Conservation (phyloP, 2,329 filamentous ascomycete genomes). For the Diaporthe vaccinii region DNA sequence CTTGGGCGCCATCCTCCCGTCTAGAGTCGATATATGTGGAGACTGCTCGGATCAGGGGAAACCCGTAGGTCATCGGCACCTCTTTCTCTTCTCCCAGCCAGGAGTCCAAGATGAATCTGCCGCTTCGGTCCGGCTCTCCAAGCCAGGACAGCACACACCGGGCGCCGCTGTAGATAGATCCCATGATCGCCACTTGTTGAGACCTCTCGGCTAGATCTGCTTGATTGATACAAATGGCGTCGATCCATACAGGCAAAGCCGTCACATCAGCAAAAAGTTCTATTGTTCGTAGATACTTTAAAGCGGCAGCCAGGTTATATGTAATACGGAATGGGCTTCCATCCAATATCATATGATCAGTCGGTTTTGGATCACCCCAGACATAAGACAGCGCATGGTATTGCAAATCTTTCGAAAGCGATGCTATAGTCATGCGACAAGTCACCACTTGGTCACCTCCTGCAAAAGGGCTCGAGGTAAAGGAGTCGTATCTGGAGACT, state of each 20-base stretch:
- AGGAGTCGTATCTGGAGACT: not conserved
- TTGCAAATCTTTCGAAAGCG: constrained; percentile 20
- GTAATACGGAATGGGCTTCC: not conserved
- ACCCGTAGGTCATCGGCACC: not conserved
- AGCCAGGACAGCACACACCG: constrained; percentile 15
- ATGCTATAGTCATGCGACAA: not conserved
- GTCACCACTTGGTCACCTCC: not conserved
- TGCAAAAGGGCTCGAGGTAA: not conserved
- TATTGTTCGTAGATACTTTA: not conserved
- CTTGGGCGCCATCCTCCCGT: not conserved
- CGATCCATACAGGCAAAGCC: constrained; percentile 16
- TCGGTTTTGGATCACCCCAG: not conserved
- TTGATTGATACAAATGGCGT: constrained; percentile 28
- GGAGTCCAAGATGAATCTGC: not conserved
- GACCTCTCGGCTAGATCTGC: constrained; percentile 7
- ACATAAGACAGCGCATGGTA: not conserved
- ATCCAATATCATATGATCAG: not conserved
- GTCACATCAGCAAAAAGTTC: not conserved
- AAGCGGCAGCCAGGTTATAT: not conserved
- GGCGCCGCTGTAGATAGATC: constrained; percentile 12
- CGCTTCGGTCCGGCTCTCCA: not conserved
- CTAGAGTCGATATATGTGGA: not conserved
- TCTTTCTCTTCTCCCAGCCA: not conserved
- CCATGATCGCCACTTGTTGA: constrained; percentile 17
- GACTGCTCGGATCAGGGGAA: not conserved